Base-by-base conservation (phyloP, 441 rosid genomes). In the Sinapis alba region DNA sequence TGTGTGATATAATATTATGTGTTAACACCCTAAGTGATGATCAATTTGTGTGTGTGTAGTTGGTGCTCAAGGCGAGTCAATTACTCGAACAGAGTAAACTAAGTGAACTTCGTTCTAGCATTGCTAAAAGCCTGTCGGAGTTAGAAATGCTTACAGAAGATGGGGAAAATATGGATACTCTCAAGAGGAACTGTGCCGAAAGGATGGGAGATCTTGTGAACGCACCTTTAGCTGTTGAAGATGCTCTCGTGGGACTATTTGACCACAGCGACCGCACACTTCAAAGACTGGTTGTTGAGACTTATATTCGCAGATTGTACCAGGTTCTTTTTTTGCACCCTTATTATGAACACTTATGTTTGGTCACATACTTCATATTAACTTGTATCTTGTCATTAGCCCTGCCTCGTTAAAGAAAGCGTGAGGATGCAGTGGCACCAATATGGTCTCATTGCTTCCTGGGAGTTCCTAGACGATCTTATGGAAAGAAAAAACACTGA, bases 361-460 rank as follows among this genome's bases (percentile, higher is more conserved):
- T 27, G 60, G 69, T 19, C 26, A 20, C 57, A 19, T 26, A 53
- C 79, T 70, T 71, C 10, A 63, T 68, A 69, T 75, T 73, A 61
- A 71, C 75, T 53, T 61, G 63, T 67, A 65, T 79, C 45, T 69
- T 64, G 81, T 61, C 63, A 56, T 84, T 84, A 96, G 99, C 99
- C 98, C 64, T 96, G 92, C 77, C 92, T 92, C 71, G 86, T 91
- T 28, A 94, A 92, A 83, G 98, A 88, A 9, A 92, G 98, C 71
- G 97, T 94, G 65, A 88, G 97, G 86, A 96, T 96, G 97, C 98
- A 96, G 90, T 92, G 98, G 98, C 96, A 90, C 78, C 86, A 96
- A 69, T 88, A 83, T 75, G 99, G 98, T 79, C 97, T 88, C 76
- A 89, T 94, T 83, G 99, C 98, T 78, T 87, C 97, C 54, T 96